Percentiles rank a stretch among this genome's conserved stretches.
Conservation (phyloP, 1,139 yeast genomes). For the Pneumocystis wakefieldiae region DNA sequence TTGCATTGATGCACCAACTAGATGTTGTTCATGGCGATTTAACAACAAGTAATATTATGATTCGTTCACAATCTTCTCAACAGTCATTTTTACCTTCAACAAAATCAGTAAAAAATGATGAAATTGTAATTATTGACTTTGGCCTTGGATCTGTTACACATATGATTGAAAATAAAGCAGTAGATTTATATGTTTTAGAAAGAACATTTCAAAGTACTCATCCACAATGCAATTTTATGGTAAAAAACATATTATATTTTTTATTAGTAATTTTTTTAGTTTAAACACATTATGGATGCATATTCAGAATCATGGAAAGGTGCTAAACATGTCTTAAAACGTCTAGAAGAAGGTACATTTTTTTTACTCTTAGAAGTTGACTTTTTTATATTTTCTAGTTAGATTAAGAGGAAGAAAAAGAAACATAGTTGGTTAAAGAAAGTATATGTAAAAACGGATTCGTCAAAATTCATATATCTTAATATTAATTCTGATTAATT, state of each 20-base stretch:
- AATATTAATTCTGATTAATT: too few species aligned
- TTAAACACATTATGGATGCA: conserved; percentile 59
- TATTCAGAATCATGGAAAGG: conserved; percentile 30
- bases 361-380: not conserved
- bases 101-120: conserved; percentile 10
- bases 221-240: conserved; percentile 46
- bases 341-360: conserved; percentile 41
- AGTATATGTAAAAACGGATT: not conserved
- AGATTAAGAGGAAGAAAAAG: conserved; percentile 87
- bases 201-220: conserved; percentile 86
- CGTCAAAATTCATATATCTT: not conserved
- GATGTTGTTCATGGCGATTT: conserved; percentile 90
- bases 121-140: conserved; percentile 65
- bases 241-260: not conserved
- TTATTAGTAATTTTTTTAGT: conserved; percentile 23
- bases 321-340: conserved; percentile 31
- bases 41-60: conserved; percentile 74
- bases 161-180: conserved; percentile 84
- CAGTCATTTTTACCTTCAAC: conserved; percentile 17
- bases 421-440: conserved; percentile 63
- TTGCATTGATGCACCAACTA: conserved; percentile 57
- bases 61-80: conserved; percentile 19
- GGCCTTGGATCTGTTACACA: conserved; percentile 73
- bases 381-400: conserved; percentile 27
- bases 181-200: conserved; percentile 84